phyloP scores from a whole-genome alignment of 2,329 filamentous ascomycete genomes.

The Trichoderma cornu-damae region DNA sequence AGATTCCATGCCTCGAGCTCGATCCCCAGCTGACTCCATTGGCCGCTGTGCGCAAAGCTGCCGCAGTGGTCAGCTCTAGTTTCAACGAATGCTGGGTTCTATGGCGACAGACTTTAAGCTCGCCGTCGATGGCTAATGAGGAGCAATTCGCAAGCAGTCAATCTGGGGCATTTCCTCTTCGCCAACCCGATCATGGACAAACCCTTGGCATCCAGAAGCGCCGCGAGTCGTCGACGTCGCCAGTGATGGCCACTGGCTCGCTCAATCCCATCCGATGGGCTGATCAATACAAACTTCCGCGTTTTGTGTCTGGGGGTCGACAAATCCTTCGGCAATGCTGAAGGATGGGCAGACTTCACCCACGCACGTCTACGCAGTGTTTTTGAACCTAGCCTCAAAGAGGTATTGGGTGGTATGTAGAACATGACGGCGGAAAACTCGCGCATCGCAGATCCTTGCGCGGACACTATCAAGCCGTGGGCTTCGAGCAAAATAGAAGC shows the following conservation, averaged over 20 bases:
- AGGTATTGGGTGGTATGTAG: background rate
- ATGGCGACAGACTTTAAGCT: constrained; percentile 34
- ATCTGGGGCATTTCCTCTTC: constrained; percentile 37
- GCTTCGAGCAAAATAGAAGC: background rate
- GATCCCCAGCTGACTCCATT: constrained; percentile 39
- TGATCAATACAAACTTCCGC: constrained; percentile 41
- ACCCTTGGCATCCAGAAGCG: constrained; percentile 22
- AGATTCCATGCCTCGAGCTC: constrained; percentile 25
- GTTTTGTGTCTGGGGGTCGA: constrained; percentile 21
- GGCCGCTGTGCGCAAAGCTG: constrained; percentile 34
- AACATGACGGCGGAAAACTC: background rate
- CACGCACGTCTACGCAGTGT: constrained; percentile 8
- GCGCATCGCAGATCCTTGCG: background rate
- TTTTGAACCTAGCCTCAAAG: constrained; percentile 4
- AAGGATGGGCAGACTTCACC: background rate
- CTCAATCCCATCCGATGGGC: constrained; percentile 39
- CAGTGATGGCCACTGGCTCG: constrained; percentile 37
- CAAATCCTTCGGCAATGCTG: background rate
- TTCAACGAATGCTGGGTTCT: constrained; percentile 43
- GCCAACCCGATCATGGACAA: constrained; percentile 36
- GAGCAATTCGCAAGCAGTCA: constrained; percentile 34
- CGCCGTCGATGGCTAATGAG: constrained; percentile 37
- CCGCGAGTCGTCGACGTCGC: constrained; percentile 40
- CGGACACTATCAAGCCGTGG: constrained; percentile 8
- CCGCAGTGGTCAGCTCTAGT: constrained; percentile 35